A percentile compares a stretch with the other conserved stretches of the same genome.
Conservation (phyloP, 1,284 basidiomycete species). For the Cutaneotrichosporon cavernicola region DNA sequence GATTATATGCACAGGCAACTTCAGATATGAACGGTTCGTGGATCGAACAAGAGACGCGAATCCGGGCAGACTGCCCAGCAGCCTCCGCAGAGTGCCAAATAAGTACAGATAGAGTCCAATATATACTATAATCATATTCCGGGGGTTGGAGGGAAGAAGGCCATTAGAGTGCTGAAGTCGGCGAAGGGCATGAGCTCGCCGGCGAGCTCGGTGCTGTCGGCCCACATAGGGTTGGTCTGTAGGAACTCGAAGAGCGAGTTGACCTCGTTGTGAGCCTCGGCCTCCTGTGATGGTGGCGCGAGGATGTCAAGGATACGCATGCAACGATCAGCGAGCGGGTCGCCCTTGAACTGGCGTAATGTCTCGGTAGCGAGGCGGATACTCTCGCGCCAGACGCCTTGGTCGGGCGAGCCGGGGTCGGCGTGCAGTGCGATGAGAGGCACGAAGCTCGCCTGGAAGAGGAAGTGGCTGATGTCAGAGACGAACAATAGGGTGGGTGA, state of each 20-base stretch:
- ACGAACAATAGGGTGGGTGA: not conserved
- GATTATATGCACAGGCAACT: too few relatives aligned
- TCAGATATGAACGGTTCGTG: too few relatives aligned
- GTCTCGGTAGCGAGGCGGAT: constrained; percentile 24
- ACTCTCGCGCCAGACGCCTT: constrained; percentile 18
- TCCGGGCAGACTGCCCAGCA: too few relatives aligned
- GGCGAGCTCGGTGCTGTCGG: constrained; percentile 13
- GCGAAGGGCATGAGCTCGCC: constrained; percentile 25
- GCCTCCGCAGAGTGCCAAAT: too few relatives aligned
- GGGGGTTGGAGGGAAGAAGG: constrained; percentile 18
- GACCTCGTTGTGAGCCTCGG: constrained; percentile 6
- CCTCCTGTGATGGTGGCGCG: constrained; percentile 16
- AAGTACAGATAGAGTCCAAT: too few relatives aligned
- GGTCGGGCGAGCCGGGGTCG: constrained; percentile 17
- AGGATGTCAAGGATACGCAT: constrained; percentile 24
- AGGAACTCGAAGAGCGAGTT: constrained; percentile 19
- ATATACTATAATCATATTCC: not conserved
- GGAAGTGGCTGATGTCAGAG: constrained; percentile 28
- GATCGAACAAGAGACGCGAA: too few relatives aligned
- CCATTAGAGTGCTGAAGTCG: constrained; percentile 24
- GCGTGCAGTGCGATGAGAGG: constrained; percentile 32
- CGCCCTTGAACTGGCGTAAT: constrained; percentile 14
- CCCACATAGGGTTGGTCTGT: constrained; percentile 20
- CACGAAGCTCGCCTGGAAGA: constrained; percentile 33
- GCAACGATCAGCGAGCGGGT: constrained; percentile 28